phyloP scores from a whole-genome alignment of 2,329 filamentous ascomycete genomes.

The Ophiostoma sp. region DNA sequence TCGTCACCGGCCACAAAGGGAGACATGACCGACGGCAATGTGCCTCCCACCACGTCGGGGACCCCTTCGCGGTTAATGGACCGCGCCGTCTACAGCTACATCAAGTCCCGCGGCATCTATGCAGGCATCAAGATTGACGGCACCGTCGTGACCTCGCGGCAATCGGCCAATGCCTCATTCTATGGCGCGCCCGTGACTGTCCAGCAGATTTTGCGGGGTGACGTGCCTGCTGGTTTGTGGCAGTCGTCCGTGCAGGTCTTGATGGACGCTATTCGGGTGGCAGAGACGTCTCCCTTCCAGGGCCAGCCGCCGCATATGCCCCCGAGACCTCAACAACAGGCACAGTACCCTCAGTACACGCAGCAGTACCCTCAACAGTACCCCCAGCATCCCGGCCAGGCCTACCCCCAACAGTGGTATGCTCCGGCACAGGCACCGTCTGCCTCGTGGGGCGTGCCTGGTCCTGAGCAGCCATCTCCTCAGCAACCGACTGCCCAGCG shows the following conservation, averaged over 20 bases:
- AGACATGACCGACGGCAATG: slow-evolving; percentile 31
- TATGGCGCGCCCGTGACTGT: slow-evolving; percentile 64
- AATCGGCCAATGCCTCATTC: slow-evolving; percentile 85
- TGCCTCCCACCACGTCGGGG: slow-evolving; percentile 11
- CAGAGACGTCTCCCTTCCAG: slow-evolving; percentile 35
- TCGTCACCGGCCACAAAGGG: not conserved
- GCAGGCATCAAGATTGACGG: slow-evolving; percentile 85
- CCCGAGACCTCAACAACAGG: slow-evolving; percentile 17
- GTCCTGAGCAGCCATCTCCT: not conserved
- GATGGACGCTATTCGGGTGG: slow-evolving; percentile 40
- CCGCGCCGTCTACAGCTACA: slow-evolving; percentile 55
- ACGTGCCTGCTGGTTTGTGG: slow-evolving; percentile 41
- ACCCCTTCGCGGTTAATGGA: slow-evolving; percentile 6
- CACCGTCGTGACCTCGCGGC: slow-evolving; percentile 79
- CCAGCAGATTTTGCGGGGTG: slow-evolving; percentile 50
- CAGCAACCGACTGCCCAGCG: not conserved
- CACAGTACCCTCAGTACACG: not conserved
- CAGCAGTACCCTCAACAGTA: not conserved
- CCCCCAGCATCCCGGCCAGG: not conserved
- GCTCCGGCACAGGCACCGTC: not conserved
- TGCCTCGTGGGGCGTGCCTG: too few relatives aligned
- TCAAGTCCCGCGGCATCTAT: slow-evolving; percentile 87
- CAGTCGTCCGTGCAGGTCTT: slow-evolving; percentile 38
- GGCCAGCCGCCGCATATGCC: not conserved
- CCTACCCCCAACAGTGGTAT: not conserved